Conservation (phyloP, 1,139 yeast genomes). For the Protomyces gravidus region DNA sequence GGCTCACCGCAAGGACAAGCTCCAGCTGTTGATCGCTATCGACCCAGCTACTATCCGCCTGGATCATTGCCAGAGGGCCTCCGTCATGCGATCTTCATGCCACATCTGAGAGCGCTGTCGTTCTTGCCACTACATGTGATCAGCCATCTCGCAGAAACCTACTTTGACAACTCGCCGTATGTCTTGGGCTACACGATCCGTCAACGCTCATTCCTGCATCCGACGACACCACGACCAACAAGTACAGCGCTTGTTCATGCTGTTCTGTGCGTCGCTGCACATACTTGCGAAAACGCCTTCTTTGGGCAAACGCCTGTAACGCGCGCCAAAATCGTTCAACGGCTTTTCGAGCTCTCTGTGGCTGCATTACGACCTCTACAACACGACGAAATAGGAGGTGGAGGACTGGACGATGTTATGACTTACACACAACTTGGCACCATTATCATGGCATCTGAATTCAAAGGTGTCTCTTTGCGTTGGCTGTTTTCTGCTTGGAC, state of each 20-base stretch:
- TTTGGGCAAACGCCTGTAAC: conserved; percentile 40
- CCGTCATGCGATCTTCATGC: conserved; percentile 38
- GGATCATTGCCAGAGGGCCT: conserved; percentile 1
- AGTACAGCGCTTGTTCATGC: conserved; percentile 42
- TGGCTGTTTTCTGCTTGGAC: conserved; percentile 46
- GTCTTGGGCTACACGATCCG: conserved; percentile 39
- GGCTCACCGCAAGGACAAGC: neutral
- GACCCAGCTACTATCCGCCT: neutral
- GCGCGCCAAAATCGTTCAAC: conserved; percentile 37
- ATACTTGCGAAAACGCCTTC: conserved; percentile 43
- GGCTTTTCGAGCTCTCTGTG: conserved; percentile 38
- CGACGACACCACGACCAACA: conserved; percentile 38
- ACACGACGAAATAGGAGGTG: conserved; percentile 37
- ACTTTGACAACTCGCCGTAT: conserved; percentile 41
- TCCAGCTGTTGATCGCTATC: neutral
- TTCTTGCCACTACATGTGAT: conserved; percentile 41
- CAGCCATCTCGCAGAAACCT: conserved; percentile 42
- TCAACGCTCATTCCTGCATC: conserved; percentile 35
- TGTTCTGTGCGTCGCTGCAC: conserved; percentile 42
- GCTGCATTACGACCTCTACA: conserved; percentile 35
- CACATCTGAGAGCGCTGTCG: conserved; percentile 36
- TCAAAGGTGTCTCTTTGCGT: conserved; percentile 43
- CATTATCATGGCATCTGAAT: conserved; percentile 44
- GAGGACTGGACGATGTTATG: conserved; percentile 44
- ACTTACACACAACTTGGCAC: conserved; percentile 44